Percentiles rank a stretch among this genome's conserved stretches.
Conservation (phyloP, 2,329 filamentous ascomycete species). For the Tolypocladium cylindrosporum region DNA sequence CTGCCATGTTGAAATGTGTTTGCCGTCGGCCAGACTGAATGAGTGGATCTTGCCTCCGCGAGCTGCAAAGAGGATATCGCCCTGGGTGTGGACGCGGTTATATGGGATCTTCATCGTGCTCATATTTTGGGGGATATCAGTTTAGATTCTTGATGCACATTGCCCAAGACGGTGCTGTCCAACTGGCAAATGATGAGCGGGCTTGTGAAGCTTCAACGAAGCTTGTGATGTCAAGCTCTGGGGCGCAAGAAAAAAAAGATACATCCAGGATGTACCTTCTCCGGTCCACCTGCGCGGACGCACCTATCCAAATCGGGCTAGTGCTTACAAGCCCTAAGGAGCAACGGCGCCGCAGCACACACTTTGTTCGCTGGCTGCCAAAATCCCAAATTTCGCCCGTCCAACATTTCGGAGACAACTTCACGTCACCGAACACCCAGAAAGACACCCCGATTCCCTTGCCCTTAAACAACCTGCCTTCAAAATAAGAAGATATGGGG, state of each 20-base stretch:
- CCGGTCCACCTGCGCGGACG: not conserved
- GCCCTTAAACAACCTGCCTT: conserved; percentile 99
- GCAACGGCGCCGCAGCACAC: conserved; percentile 16
- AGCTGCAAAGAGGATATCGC: conserved; percentile 59
- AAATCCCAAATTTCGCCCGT: conserved; percentile 13
- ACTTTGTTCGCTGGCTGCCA: conserved; percentile 11
- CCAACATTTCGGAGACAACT: conserved; percentile 8
- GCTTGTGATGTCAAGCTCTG: not conserved
- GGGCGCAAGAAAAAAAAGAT: conserved; percentile 18
- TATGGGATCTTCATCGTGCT: conserved; percentile 47
- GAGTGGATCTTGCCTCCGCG: conserved; percentile 63
- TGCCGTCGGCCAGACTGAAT: conserved; percentile 49
- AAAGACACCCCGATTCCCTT: conserved; percentile 24
- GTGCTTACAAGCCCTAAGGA: conserved; percentile 26
- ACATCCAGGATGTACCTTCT: conserved; percentile 20
- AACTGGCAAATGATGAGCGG: not conserved
- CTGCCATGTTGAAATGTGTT: conserved; percentile 52
- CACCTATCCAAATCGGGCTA: conserved; percentile 12
- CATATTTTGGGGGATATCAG: not conserved
- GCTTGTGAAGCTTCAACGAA: not conserved
- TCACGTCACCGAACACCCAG: conserved; percentile 12
- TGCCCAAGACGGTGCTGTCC: not conserved
- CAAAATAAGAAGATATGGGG: conserved; percentile 96
- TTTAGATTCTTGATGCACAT: not conserved
- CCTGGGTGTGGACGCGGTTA: conserved; percentile 48